Percentiles rank a stretch among this genome's conserved stretches.
phyloP scores from a whole-genome alignment of 202 grass and related monocot genomes.

The Zoysia matrella region DNA sequence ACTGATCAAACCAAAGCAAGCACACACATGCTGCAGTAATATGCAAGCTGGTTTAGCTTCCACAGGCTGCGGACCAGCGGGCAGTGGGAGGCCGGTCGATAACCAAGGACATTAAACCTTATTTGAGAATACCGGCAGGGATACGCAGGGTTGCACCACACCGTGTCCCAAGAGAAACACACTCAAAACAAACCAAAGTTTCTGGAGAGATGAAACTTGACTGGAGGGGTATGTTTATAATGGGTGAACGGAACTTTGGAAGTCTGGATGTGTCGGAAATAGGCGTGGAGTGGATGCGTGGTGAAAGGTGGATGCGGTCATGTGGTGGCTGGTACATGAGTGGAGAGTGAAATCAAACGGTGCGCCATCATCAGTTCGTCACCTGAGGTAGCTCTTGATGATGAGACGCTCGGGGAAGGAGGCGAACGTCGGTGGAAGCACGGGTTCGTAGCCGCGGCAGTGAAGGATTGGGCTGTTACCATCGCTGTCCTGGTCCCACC shows the following conservation, averaged over 20 bases:
- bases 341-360: too few species aligned
- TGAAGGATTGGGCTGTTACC: not conserved
- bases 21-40: not conserved
- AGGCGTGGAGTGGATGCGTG: too few species aligned
- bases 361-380: not conserved
- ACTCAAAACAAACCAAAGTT: not conserved
- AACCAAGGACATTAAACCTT: not conserved
- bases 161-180: not conserved
- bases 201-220: not conserved
- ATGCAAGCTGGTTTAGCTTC: not conserved
- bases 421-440: not conserved
- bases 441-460: rapidly evolving
- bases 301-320: not conserved
- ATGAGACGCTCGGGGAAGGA: not conserved
- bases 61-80: not conserved
- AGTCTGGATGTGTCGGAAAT: not conserved
- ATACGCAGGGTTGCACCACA: not conserved
- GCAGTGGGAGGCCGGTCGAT: not conserved
- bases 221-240: not conserved
- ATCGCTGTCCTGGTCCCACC: not conserved
- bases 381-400: slow-evolving; percentile 36
- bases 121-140: not conserved
- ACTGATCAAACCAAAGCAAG: not conserved
- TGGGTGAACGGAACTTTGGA: too few species aligned
- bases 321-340: too few species aligned